Evolutionary conservation across 2,329 filamentous ascomycete species (phyloP), one percentile per base, ranked within the genome.

Genomic region (Talaromyces sp.): DNA sequence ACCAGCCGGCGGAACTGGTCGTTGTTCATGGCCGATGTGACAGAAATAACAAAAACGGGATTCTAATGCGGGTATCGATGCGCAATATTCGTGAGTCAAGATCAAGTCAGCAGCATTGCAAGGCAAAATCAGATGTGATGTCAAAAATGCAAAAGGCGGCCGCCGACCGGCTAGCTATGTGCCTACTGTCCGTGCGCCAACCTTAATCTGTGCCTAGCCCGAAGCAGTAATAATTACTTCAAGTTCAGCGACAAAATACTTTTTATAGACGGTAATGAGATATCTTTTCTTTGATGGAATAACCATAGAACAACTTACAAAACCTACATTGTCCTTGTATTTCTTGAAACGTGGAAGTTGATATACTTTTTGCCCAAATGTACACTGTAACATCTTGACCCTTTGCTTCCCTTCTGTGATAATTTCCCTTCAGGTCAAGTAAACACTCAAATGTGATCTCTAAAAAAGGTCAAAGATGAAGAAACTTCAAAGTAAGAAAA

Each of bases 1-100:
- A 96, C 76, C 7, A 98, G 83, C 65, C 89, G 89, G 58, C 95
- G 89, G 70, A 99, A 99, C 69, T 97, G 91, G 50, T 92, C 86
- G 81, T 98, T 98, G 74, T 98, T 96, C 95, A 99, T 98, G 62
- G 27, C 68, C 43, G 56, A 10, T 50, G 43, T 32, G 58, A 9
- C 19, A 14, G 31, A 55, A 10, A 11, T 21, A 8, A n/a, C 1
- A 24, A n/a, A 53, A 13, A 1, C 14, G 43, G 19, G 35, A 38
- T 14, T 38, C 4, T 38, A 38, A 7, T 38, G 5, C 2, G 14
- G 14, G 8, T 38, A 14, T 38, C 17, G 17, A 8, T n/a, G 7
- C 17, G 35, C 17, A 35, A 14, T 17, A 38, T 1, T 17, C 26
- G 6, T 27, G 26, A 17, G 11, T 5, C 32, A n/a, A 38, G 17